Evolutionary conservation across 495 filamentous ascomycete species (phyloP), one percentile per base, ranked within the genome.

Genomic region (Evansstolkia leycettana): DNA sequence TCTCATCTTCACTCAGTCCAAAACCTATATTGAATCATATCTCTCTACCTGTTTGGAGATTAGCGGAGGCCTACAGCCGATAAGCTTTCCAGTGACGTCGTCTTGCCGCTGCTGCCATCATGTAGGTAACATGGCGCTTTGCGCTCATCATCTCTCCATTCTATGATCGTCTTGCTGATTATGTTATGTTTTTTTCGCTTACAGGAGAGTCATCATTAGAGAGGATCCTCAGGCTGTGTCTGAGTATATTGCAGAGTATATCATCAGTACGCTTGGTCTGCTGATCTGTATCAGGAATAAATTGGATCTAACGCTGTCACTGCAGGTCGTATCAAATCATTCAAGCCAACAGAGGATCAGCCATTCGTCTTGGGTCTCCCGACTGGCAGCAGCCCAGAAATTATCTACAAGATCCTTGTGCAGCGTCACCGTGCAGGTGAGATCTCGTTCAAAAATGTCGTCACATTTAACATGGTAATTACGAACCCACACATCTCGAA

Each of bases 401-500:
- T 73, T 34, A 77, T 89, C 50, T 92, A 92, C 70, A 75, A 72
- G 52, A 70, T 74, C 47, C 66, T 89, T 0, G 83, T 88, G 7
- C 70, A 76, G 48, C 75, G 70, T 40, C 74, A 84, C 66, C 81
- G 84, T 55, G 71, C 75, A 27, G 82, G 82, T 41, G 72, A 81
- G 44, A 79, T 90, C 41, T 87, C 83, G 0, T 90, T 89, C 51
- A 78, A 77, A 46, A 76, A 89, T 80, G 82, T 90, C 45, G 69
- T 87, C 47, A 90, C 84, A 6, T 89, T 89, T 65, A 92, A 92
- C 54, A 92, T 92, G 84, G 82, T 86, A 74, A 34, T 62, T 41
- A n/a, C n/a, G n/a, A n/a, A n/a, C n/a, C n/a, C n/a, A n/a, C n/a
- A n/a, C n/a, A n/a, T n/a, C n/a, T n/a, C n/a, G n/a, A n/a, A n/a